Conservation (phyloP, 1,284 basidiomycete genomes). For the Chalciporus sp. region DNA sequence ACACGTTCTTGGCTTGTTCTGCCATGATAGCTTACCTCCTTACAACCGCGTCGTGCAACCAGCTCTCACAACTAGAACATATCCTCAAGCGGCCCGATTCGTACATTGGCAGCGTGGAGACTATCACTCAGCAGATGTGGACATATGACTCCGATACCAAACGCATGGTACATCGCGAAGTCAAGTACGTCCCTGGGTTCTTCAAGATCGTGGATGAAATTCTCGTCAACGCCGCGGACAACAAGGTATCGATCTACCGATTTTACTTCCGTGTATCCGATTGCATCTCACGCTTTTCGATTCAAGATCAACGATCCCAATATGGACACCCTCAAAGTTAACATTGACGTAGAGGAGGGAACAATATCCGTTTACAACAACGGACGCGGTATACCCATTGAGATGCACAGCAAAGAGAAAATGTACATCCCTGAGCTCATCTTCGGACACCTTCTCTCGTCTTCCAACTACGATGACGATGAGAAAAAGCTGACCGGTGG, state of each 20-base stretch:
- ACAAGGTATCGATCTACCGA: conserved; percentile 75
- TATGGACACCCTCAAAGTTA: conserved; percentile 91
- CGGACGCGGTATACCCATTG: conserved; percentile 95
- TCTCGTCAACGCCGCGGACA: conserved; percentile 98
- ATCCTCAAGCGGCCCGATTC: conserved; percentile 97
- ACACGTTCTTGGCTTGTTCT: conserved; percentile 15
- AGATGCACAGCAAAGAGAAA: conserved; percentile 92
- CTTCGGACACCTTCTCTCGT: conserved; percentile 94
- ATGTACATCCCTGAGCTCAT: conserved; percentile 98
- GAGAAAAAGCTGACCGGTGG: conserved; percentile 99
- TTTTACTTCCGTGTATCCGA: neutral
- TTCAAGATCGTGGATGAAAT: conserved; percentile 99
- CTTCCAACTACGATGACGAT: conserved; percentile 98
- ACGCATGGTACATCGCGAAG: conserved; percentile 80
- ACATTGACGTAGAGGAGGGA: conserved; percentile 82
- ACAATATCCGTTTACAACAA: conserved; percentile 96
- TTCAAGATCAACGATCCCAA: conserved; percentile 83
- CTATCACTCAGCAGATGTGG: conserved; percentile 87
- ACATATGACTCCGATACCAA: conserved; percentile 82
- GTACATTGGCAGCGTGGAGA: conserved; percentile 95
- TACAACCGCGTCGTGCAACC: neutral
- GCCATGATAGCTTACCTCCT: conserved; percentile 9
- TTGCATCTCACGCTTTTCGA: conserved; percentile 32
- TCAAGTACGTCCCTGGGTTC: conserved; percentile 95
- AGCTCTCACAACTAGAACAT: conserved; percentile 97